These are phyloP conservation scores for Kentomonas sorsogonicus DNA, from an alignment of 208 protist genomes.

Conservation along the genomic window DNA sequence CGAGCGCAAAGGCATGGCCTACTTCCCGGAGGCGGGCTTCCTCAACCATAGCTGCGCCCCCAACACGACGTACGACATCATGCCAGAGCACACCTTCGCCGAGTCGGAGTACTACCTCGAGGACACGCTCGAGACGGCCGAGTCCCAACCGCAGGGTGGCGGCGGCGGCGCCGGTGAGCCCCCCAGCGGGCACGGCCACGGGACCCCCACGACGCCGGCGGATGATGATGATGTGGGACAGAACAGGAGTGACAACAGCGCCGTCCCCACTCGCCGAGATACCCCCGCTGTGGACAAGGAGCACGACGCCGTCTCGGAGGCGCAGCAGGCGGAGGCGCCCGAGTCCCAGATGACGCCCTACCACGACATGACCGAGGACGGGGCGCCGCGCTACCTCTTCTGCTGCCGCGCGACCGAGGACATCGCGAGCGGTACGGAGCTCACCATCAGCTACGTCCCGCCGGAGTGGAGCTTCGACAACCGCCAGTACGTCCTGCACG, in stretches of 20 bases:
- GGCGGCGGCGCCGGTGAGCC: no score
- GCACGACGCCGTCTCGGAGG: not conserved
- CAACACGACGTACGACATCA: slow-evolving; percentile 80
- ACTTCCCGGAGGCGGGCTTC: slow-evolving; percentile 85
- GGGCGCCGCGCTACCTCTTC: slow-evolving; percentile 73
- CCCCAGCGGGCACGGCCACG: not conserved
- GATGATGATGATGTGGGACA: not conserved
- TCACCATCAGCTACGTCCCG: slow-evolving; percentile 84
- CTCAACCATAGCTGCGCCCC: slow-evolving; percentile 85
- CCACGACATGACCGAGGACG: slow-evolving; percentile 29
- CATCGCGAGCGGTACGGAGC: slow-evolving; percentile 63
- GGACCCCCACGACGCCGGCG: not conserved
- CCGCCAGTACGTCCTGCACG: slow-evolving; percentile 87
- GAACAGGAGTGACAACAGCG: no score
- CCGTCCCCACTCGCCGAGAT: no score
- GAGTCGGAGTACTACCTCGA: slow-evolving; percentile 79
- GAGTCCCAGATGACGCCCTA: not conserved
- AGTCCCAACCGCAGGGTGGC: not conserved
- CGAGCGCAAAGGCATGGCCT: slow-evolving; percentile 83
- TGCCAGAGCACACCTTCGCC: slow-evolving; percentile 70
- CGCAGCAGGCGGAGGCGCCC: not conserved
- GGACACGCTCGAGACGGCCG: slow-evolving; percentile 16
- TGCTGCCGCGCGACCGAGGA: slow-evolving; percentile 77
- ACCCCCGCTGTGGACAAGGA: no score
- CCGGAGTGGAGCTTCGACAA: slow-evolving; percentile 80